Base-by-base conservation (phyloP, 2,329 filamentous ascomycete species). In the Fusarium acutatum region DNA sequence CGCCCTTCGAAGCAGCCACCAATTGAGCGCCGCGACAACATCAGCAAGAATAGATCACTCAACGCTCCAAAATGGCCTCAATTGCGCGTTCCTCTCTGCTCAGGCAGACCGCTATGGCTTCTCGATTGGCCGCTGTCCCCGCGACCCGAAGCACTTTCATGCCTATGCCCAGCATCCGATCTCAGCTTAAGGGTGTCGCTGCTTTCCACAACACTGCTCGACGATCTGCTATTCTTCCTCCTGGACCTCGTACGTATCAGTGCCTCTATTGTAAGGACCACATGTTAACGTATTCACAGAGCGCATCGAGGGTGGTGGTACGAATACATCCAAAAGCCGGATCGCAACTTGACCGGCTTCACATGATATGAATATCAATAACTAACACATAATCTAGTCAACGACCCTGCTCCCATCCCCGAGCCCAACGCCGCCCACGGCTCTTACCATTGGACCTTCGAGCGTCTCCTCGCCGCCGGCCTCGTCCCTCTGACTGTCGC, bases 391-490 rank as follows among this genome's bases (percentile, higher is more conserved):
- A 30, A 6, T 53, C 26, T 49, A 93, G 94, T 95, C 81, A 99
- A 99, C 85, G 95, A 98, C 80, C 90, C 96, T 63, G 93, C 90
- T 37, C 90, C 90, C 43, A 84, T 97, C 30, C 95, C 95, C 50
- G 81, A 89, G 28, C 85, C 94, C 60, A 90, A 89, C 77, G 91
- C 96, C 46, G 87, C 91, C 63, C 94, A 99, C 86, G 96, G 96
- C 78, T 97, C 93, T 84, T 99, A 98, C 88, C 96, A 99, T 89
- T 99, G 96, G 96, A 94, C 93, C 69, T 97, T 97, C 80, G 96
- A 99, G 88, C 95, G 94, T 81, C 82, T 94, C 64, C 86, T 98
- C 78, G 92, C 94, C 64, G 92, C 90, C 64, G 93, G 91, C 63
- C 90, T 99, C 71, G 86, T 99, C 71, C 97, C 96, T 57, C 87